These are phyloP conservation scores for Amphichorda felina DNA, from an alignment of 2,329 filamentous ascomycete genomes.

Conservation along the genomic window DNA sequence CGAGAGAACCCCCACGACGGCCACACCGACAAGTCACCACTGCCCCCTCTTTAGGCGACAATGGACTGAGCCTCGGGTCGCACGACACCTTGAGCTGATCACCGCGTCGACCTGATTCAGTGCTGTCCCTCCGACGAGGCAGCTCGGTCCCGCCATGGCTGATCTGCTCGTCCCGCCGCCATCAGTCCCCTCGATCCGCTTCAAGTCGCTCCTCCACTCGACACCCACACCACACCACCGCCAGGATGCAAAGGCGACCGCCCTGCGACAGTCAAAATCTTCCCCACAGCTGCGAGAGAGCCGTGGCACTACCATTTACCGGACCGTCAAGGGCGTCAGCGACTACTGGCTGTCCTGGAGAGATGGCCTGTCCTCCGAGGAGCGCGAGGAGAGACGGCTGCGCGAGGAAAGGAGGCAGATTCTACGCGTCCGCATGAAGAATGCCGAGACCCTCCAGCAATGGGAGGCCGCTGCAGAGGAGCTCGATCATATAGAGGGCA, in stretches of 20 bases:
- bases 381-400: constrained; percentile 32
- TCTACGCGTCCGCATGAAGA: constrained; percentile 51
- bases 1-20: no score
- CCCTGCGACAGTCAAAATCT: constrained; percentile 2
- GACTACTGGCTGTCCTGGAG: constrained; percentile 32
- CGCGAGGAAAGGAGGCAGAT: constrained; percentile 50
- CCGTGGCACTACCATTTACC: constrained; percentile 6
- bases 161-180: constrained; percentile 5
- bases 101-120: no score
- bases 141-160: constrained; percentile 5
- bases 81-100: no score
- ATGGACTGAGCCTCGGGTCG: no score
- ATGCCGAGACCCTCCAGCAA: constrained; percentile 58
- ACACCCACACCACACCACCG: background rate
- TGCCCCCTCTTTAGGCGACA: no score
- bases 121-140: no score
- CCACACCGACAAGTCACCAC: no score
- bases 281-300: background rate
- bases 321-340: constrained; percentile 25
- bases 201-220: constrained; percentile 1
- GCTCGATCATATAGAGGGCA: constrained; percentile 68
- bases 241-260: background rate
- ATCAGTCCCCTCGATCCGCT: constrained; percentile 2
- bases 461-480: constrained; percentile 69
- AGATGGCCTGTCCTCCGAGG: constrained; percentile 38